phyloP scores from a whole-genome alignment of 441 rosid species.

The Brassica hybrid region DNA sequence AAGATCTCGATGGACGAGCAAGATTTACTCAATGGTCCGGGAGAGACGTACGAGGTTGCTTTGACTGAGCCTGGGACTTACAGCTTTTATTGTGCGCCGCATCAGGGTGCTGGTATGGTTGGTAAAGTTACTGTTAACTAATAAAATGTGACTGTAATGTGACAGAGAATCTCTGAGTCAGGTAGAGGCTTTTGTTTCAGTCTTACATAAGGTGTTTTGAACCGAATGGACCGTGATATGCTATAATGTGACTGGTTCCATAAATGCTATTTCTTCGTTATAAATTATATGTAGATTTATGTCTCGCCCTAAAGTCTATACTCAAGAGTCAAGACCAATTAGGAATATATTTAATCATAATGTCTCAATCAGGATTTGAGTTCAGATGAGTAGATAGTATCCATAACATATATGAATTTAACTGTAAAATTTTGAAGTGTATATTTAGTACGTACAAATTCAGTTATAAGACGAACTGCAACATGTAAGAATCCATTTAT shows the following conservation, averaged over 20 bases:
- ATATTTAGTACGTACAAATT: background rate
- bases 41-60: slow-evolving; percentile 71
- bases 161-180: slow-evolving; percentile 9
- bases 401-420: background rate
- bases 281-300: background rate
- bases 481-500: background rate
- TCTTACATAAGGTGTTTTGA: slow-evolving; percentile 22
- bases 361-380: background rate
- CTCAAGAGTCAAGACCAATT: background rate
- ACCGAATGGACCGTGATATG: slow-evolving; percentile 17
- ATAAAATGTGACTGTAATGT: slow-evolving; percentile 41
- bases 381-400: background rate
- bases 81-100: slow-evolving; percentile 86
- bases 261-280: background rate
- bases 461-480: background rate
- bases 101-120: slow-evolving; percentile 97
- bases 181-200: slow-evolving; percentile 21
- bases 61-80: slow-evolving; percentile 81
- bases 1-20: slow-evolving; percentile 1
- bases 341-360: background rate
- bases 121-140: slow-evolving; percentile 89
- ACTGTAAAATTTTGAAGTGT: background rate
- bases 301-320: background rate
- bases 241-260: slow-evolving; percentile 29
- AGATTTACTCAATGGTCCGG: slow-evolving; percentile 62